Percentiles rank a stretch among this genome's conserved stretches.
Conservation (phyloP, 2,329 filamentous ascomycete species). For the Amauroascus niger region DNA sequence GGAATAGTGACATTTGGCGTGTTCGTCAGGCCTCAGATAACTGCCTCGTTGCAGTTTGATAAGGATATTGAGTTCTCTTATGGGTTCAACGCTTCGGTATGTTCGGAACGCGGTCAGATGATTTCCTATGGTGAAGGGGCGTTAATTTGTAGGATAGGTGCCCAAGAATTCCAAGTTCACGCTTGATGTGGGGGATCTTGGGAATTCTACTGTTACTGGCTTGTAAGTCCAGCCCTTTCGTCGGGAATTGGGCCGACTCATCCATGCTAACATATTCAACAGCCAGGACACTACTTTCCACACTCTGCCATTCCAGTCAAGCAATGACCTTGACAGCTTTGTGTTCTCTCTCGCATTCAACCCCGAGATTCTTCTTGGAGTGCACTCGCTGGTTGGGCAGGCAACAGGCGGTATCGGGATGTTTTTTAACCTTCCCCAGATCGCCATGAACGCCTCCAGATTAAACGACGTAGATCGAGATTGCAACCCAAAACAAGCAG, state of each 20-base stretch:
- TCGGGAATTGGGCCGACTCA: neutral
- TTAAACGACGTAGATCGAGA: conserved; percentile 18
- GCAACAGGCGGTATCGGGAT: conserved; percentile 20
- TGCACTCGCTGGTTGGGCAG: conserved; percentile 11
- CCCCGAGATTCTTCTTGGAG: conserved; percentile 19
- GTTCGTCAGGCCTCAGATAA: conserved; percentile 16
- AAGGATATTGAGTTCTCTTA: conserved; percentile 18
- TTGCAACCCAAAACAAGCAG: conserved; percentile 15
- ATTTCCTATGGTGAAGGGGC: neutral
- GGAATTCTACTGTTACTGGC: conserved; percentile 24
- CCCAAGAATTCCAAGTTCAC: conserved; percentile 16
- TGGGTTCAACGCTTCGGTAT: conserved; percentile 19
- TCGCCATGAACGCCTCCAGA: conserved; percentile 19
- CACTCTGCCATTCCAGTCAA: conserved; percentile 18
- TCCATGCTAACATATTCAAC: neutral
- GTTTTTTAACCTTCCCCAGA: conserved; percentile 19
- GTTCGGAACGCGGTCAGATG: neutral
- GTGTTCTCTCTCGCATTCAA: conserved; percentile 16
- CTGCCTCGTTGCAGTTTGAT: conserved; percentile 10
- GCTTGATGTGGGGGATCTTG: conserved; percentile 15
- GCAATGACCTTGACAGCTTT: conserved; percentile 10
- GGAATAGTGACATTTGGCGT: conserved; percentile 19
- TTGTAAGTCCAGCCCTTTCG: conserved; percentile 22
- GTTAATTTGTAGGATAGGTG: conserved; percentile 11
- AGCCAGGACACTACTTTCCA: conserved; percentile 18